phyloP scores from a whole-genome alignment of 495 filamentous ascomycete species.

The Hypoxylon perforatum region DNA sequence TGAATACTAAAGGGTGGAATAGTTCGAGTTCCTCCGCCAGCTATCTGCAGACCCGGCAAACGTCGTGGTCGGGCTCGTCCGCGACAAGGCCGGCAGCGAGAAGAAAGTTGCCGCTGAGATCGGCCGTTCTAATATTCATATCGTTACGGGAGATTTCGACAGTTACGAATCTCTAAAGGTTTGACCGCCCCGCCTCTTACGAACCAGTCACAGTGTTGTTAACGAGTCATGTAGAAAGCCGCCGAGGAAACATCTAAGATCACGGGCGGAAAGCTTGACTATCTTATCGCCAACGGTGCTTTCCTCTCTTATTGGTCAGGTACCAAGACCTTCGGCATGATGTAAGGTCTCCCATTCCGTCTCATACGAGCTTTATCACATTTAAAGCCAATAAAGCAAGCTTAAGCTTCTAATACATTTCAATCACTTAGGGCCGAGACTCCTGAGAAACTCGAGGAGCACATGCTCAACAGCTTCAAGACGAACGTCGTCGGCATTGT shows the following conservation, averaged over 20 bases:
- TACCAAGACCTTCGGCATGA: conserved; percentile 17
- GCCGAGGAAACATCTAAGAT: conserved; percentile 48
- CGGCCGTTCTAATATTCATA: conserved; percentile 54
- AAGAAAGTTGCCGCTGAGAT: conserved; percentile 49
- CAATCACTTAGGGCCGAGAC: conserved; percentile 38
- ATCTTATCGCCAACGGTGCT: conserved; percentile 65
- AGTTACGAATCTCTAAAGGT: conserved; percentile 52
- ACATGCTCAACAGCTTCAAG: conserved; percentile 44
- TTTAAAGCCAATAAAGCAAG: too few relatives aligned
- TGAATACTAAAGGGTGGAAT: conserved; percentile 15
- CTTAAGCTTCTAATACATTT: conserved; percentile 4
- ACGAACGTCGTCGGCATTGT: conserved; percentile 61
- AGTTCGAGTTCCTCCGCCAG: conserved; percentile 52
- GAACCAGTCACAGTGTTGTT: conserved; percentile 14
- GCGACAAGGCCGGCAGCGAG: conserved; percentile 46
- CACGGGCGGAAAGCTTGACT: conserved; percentile 59
- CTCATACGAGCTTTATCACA: too few relatives aligned
- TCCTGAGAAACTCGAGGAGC: conserved; percentile 44
- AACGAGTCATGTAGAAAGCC: conserved; percentile 43
- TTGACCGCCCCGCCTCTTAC: not conserved
- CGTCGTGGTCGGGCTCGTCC: conserved; percentile 52
- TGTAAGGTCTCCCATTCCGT: conserved; percentile 32
- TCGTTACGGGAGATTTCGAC: conserved; percentile 59
- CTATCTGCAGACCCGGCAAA: conserved; percentile 44
- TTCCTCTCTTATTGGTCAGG: conserved; percentile 21